Evolutionary conservation across 2,329 filamentous ascomycete genomes (phyloP).

Genomic region (Fusarium torreyae): DNA sequence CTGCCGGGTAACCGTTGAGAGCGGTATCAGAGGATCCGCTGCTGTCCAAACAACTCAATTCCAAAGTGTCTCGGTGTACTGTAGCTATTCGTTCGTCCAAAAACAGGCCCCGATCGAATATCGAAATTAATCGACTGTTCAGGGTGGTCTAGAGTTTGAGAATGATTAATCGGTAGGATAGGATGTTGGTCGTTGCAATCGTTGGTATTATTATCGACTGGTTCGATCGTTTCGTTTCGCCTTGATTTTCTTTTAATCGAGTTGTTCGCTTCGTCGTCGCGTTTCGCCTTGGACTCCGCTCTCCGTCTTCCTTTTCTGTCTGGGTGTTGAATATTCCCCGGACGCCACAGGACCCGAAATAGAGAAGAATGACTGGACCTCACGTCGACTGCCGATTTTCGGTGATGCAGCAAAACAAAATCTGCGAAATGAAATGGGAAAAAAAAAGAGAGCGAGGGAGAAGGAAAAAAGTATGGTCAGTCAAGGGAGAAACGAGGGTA

Average conservation of each 20-base stretch:
- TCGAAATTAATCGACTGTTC: slow-evolving; percentile 27
- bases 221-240: slow-evolving; percentile 26
- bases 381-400: slow-evolving; percentile 11
- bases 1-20: slow-evolving; percentile 13
- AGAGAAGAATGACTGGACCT: slow-evolving; percentile 12
- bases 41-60: slow-evolving; percentile 30
- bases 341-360: slow-evolving; percentile 24
- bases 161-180: slow-evolving; percentile 22
- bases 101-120: slow-evolving; percentile 28
- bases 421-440: background rate
- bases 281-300: slow-evolving; percentile 34
- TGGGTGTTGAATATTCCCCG: slow-evolving; percentile 24
- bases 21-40: slow-evolving; percentile 8
- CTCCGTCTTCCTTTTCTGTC: slow-evolving; percentile 22
- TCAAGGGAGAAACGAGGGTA: slow-evolving; percentile 38
- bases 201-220: slow-evolving; percentile 18
- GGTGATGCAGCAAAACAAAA: slow-evolving; percentile 18
- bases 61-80: slow-evolving; percentile 8
- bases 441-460: slow-evolving; percentile 27
- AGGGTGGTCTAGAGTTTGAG: slow-evolving; percentile 24
- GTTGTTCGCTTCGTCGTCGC: slow-evolving; percentile 17
- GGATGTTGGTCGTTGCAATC: slow-evolving; percentile 11
- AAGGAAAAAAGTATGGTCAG: slow-evolving; percentile 11
- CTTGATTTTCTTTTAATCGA: slow-evolving; percentile 20
- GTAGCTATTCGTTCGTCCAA: slow-evolving; percentile 19